These are phyloP conservation scores for Cyberlindnera mycetangii DNA, from an alignment of 805 yeast species.

Conservation along the genomic window DNA sequence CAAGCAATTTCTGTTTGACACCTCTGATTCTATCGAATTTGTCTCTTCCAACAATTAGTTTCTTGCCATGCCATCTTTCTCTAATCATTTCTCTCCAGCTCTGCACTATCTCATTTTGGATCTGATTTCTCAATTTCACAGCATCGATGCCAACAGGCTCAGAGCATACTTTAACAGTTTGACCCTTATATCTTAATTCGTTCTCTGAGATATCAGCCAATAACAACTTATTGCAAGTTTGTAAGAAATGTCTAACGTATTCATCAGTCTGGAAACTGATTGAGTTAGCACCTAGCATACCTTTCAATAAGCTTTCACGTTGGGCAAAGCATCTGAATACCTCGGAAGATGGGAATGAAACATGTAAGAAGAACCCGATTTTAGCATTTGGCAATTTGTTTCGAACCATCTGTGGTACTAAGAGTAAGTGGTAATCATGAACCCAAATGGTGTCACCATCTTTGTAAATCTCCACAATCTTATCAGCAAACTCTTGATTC, in stretches of 20 bases:
- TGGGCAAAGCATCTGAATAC: slow-evolving; percentile 93
- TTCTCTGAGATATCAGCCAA: slow-evolving; percentile 79
- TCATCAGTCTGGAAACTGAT: slow-evolving; percentile 90
- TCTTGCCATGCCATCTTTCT: slow-evolving; percentile 73
- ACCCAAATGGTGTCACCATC: slow-evolving; percentile 84
- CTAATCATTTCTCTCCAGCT: slow-evolving; percentile 70
- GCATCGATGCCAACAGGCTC: slow-evolving; percentile 83
- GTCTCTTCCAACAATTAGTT: slow-evolving; percentile 81
- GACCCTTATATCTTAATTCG: slow-evolving; percentile 56
- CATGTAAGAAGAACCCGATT: slow-evolving; percentile 89
- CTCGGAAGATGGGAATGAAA: slow-evolving; percentile 93
- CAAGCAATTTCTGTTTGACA: slow-evolving; percentile 78
- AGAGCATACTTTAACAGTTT: slow-evolving; percentile 51
- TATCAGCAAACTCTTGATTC: slow-evolving; percentile 79
- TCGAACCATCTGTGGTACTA: slow-evolving; percentile 84
- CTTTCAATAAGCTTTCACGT: slow-evolving; percentile 69
- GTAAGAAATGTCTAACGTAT: slow-evolving; percentile 89
- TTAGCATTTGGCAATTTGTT: slow-evolving; percentile 73
- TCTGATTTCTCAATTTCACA: slow-evolving; percentile 43
- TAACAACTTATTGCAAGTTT: slow-evolving; percentile 80
- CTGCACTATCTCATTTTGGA: slow-evolving; percentile 45
- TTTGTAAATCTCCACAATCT: slow-evolving; percentile 62
- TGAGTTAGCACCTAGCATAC: slow-evolving; percentile 85
- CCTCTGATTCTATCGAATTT: slow-evolving; percentile 88
- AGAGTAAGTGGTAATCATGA: slow-evolving; percentile 87